Base-by-base conservation (phyloP, 1,284 basidiomycete genomes). In the Cryptococcus hybrid region DNA sequence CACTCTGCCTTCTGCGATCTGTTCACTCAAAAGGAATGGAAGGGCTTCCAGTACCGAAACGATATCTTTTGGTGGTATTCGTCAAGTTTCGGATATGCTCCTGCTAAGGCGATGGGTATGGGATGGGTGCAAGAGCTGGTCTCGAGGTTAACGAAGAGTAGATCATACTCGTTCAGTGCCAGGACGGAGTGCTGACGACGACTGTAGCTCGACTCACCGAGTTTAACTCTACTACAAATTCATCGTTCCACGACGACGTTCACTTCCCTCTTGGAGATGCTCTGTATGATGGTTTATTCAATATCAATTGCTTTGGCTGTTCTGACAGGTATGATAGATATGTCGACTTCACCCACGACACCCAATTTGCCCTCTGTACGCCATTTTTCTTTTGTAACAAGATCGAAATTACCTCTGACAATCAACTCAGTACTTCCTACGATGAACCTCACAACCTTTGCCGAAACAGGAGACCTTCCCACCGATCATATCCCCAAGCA, bases 1-100 rank as follows among this genome's bases (percentile, higher is more conserved):
- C 78, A 79, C 43, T 80, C 79, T 1, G 62, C 71, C 5, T 82
- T 81, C 68, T 82, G 85, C 66, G 74, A 78, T 11, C 70, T 87
- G 4, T 87, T 87, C 71, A 87, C 85, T 11, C 79, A 85, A 61
- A 80, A 84, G 50, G 86, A 88, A 69, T 88, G 85, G 84, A 79
- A 82, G 59, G 83, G 84, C 0, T 88, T 82, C 67, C 83, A 85
- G 60, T 86, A 87, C 66, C 69, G 75, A 35, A 70, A 66, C 62
- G 77, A 80, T 55, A 66, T 80, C 18, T 70, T 68, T 55, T 80
- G 79, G 75, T 80, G 74, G 76, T 79, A 79, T 61, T 65, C 64
- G 3, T 70, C 68, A 11, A 67, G 70, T 54, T 75, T 73, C 54
- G 80, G 80, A 1, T 70, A 69, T 30, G 73, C 78, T 1, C 64